Base-by-base conservation (phyloP, 495 filamentous ascomycete genomes). In the Penicillium salamii region DNA sequence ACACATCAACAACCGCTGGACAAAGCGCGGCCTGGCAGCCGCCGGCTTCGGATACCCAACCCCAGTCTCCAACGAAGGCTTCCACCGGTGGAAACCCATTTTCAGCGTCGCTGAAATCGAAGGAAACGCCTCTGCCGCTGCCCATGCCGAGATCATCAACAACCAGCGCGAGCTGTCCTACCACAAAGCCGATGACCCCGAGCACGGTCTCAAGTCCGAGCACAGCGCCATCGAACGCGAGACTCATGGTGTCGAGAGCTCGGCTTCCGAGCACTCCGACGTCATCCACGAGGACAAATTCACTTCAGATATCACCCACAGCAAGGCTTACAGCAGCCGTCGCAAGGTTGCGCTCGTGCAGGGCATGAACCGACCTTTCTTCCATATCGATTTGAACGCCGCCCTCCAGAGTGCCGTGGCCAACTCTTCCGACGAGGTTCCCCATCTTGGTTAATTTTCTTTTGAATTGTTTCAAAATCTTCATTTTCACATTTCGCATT, bases 1-100 rank as follows among this genome's bases (percentile, higher is more conserved):
- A 11, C 86, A 86, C 69, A 88, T 98, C 76, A 92, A 85, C 75
- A 97, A 96, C 75, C 84, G 91, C 49, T 98, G 93, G 93, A 93
- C 93, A 26, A 98, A 97, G 72, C 88, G 93, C 13, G 93, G 88
- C 12, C 85, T 98, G 17, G 86, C 85, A n/a, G 80, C 87, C 14
- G 95, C 89, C 11, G 93, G 95, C 28, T 98, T 98, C 68, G 93
- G 93, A 1, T 95, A 85, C 69, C 90, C 92, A 3, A 80, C 83
- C 7, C 86, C 90, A 15, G 69, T 76, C 14, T 64, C 74, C 5
- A 70, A 67, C 9, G 74, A 77, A 1, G 72, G 74, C 1, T 74
- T 84, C 57, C 74, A 82, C 47, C 81, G 88, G 17, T 97, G 92
- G 92, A 91, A 91, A 66, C 89, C 90, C n/a, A 89, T 98, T 64